These are phyloP conservation scores for Coemansia sp. DNA, from an alignment of 192 early-diverging fungal species.

Conservation along the genomic window DNA sequence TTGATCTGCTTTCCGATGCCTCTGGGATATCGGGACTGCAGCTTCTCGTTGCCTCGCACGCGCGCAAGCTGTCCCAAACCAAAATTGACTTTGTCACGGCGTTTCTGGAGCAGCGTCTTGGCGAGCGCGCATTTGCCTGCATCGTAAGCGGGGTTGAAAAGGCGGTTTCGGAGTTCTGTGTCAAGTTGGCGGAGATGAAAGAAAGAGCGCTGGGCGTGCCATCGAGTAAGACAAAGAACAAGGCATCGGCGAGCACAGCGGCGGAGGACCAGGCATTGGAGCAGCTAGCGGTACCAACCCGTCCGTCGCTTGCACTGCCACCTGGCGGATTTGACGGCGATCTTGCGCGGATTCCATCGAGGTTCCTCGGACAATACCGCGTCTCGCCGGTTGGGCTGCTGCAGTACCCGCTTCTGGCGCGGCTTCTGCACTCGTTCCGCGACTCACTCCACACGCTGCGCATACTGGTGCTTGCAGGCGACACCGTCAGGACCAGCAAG, in stretches of 20 bases:
- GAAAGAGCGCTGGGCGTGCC: neutral
- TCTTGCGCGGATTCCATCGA: slow-evolving; percentile 2
- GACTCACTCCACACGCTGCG: slow-evolving; percentile 45
- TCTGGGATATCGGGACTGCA: slow-evolving; percentile 32
- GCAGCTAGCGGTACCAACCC: slow-evolving; percentile 35
- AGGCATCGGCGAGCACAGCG: neutral
- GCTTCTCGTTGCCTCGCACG: slow-evolving; percentile 27
- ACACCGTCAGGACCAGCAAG: slow-evolving; percentile 10
- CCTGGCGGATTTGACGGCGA: neutral
- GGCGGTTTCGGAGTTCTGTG: slow-evolving; percentile 15
- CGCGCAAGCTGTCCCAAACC: slow-evolving; percentile 24
- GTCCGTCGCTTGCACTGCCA: slow-evolving; percentile 35
- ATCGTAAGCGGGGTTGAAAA: slow-evolving; percentile 37
- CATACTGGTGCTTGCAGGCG: slow-evolving; percentile 46
- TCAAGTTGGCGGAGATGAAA: slow-evolving; percentile 7
- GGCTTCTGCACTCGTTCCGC: slow-evolving; percentile 45
- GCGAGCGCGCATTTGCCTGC: slow-evolving; percentile 46
- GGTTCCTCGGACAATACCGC: slow-evolving; percentile 34
- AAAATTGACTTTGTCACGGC: slow-evolving; percentile 34
- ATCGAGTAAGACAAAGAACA: neutral
- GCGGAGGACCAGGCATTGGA: slow-evolving; percentile 21
- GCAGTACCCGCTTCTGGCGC: slow-evolving; percentile 46
- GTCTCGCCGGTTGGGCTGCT: slow-evolving; percentile 47
- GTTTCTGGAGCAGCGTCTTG: slow-evolving; percentile 21
- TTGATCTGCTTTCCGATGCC: slow-evolving; percentile 33